Evolutionary conservation across 176 grass and related monocot species (phyloP).

Genomic region (Zoysia japonica): DNA sequence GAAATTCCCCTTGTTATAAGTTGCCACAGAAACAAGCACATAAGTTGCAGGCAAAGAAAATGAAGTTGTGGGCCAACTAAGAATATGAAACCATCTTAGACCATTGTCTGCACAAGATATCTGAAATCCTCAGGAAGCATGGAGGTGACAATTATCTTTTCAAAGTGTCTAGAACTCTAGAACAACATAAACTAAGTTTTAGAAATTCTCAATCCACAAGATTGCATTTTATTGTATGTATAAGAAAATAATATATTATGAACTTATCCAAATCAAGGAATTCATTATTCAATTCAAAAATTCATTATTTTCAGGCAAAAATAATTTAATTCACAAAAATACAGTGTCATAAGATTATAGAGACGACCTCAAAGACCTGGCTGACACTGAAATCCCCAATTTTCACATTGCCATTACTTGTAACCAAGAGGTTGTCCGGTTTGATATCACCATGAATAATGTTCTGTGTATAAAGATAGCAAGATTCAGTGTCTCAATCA

Average conservation of each 20-base stretch:
- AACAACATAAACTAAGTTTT: slow-evolving; percentile 13
- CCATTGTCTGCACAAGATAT: not conserved
- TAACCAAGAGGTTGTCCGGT: slow-evolving; percentile 90
- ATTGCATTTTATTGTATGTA: too few relatives aligned
- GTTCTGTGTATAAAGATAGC: slow-evolving; percentile 50
- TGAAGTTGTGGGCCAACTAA: not conserved
- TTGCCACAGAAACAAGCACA: too few relatives aligned
- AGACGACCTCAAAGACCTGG: slow-evolving; percentile 80
- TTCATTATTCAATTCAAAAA: slow-evolving; percentile 22
- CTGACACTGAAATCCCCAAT: slow-evolving; percentile 96
- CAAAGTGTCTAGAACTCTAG: not conserved
- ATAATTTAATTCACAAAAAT: slow-evolving; percentile 12
- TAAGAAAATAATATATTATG: too few relatives aligned
- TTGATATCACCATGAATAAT: slow-evolving; percentile 93
- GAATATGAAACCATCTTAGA: slow-evolving; percentile 16
- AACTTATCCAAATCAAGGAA: not conserved
- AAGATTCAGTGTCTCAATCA: slow-evolving; percentile 9
- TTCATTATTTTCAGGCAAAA: not conserved
- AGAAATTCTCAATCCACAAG: not conserved
- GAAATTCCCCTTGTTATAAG: not conserved
- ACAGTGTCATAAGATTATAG: slow-evolving; percentile 24
- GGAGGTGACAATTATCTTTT: not conserved
- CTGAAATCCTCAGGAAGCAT: not conserved
- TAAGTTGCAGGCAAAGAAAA: not conserved
- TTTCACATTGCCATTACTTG: slow-evolving; percentile 67